Percentiles rank a stretch among this genome's conserved stretches.
Evolutionary conservation across 1,284 basidiomycete species (phyloP).

Genomic region (Mycosarcoma mackinlayi): DNA sequence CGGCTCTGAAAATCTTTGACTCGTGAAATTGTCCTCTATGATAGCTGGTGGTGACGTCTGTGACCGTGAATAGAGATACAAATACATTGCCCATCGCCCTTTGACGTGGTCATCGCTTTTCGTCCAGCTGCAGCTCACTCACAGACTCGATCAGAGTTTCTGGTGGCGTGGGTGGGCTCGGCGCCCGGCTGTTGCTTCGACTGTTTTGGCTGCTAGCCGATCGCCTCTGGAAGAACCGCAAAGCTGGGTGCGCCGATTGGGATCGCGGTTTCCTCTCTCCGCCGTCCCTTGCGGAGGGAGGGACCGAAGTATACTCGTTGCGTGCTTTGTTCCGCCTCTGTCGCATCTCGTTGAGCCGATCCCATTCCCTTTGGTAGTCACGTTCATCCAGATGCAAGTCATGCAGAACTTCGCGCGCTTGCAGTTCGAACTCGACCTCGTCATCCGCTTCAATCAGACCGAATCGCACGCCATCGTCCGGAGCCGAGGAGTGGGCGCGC

Average conservation of each 20-base stretch:
- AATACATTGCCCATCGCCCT: conserved; percentile 5
- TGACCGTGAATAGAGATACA: background rate
- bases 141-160: conserved; percentile 6
- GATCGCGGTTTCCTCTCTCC: conserved; percentile 12
- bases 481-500: conserved; percentile 1
- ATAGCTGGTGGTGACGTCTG: background rate
- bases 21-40: background rate
- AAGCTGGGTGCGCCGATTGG: conserved; percentile 29
- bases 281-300: conserved; percentile 1
- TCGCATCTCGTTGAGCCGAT: conserved; percentile 30
- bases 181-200: conserved; percentile 24
- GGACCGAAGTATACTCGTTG: conserved; percentile 39
- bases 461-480: conserved; percentile 23
- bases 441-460: conserved; percentile 45
- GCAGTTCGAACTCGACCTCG: conserved; percentile 50
- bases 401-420: conserved; percentile 40
- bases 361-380: conserved; percentile 45
- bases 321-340: conserved; percentile 37
- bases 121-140: conserved; percentile 9
- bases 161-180: conserved; percentile 8
- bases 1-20: background rate
- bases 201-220: conserved; percentile 38
- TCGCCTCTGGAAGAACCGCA: conserved; percentile 34
- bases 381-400: conserved; percentile 30
- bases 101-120: conserved; percentile 4